A percentile compares a stretch with the other conserved stretches of the same genome.
Conservation (phyloP, 192 early-diverging fungal species). For the Funneliformis geosporum region DNA sequence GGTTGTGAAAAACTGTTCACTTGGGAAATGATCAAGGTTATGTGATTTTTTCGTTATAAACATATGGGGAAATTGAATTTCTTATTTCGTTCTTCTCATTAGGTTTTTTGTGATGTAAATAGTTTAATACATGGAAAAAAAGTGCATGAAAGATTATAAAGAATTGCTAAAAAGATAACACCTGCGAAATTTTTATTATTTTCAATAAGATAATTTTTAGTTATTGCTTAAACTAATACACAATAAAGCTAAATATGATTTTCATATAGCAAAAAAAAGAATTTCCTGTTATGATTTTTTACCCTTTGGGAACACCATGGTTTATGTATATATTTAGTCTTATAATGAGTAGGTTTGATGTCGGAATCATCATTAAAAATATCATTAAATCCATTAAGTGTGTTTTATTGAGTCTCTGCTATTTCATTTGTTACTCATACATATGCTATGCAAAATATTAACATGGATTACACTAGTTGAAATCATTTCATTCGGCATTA, state of each 20-base stretch:
- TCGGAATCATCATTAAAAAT: conserved; percentile 5
- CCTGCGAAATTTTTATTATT: conserved; percentile 10
- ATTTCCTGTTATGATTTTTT: background rate
- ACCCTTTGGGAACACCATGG: background rate
- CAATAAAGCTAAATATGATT: background rate
- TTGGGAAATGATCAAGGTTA: no score
- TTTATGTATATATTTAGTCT: conserved; percentile 6
- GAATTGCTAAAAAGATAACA: conserved; percentile 3
- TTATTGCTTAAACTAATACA: background rate
- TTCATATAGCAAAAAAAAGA: background rate
- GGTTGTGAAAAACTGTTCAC: no score
- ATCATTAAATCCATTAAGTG: conserved; percentile 4
- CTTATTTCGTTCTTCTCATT: conserved; percentile 6
- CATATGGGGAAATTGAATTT: background rate
- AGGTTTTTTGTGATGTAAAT: conserved; percentile 5
- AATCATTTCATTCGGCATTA: no score
- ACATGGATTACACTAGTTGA: conserved; percentile 15
- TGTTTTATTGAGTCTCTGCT: background rate
- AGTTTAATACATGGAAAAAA: conserved; percentile 12
- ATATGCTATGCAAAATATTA: background rate
- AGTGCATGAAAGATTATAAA: conserved; percentile 9
- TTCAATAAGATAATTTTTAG: background rate
- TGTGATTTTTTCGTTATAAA: no score
- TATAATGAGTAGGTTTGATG: conserved; percentile 9
- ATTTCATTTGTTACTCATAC: background rate